Conservation (phyloP, 164 flowering plant genomes). For the Taxillus chinensis region DNA sequence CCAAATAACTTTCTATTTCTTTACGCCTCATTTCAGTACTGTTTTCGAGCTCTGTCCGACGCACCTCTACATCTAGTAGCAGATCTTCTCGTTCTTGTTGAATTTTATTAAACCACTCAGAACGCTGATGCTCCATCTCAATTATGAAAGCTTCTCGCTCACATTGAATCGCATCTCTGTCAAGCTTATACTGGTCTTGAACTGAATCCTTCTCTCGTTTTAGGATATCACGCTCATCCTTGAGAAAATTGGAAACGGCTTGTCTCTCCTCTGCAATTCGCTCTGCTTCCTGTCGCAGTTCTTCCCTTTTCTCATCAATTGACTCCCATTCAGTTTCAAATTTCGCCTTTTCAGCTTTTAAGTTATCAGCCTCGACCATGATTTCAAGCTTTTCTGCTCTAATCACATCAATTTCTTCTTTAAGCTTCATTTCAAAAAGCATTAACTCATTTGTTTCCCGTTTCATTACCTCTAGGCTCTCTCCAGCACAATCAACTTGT, state of each 20-base stretch:
- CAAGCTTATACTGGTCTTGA: slow-evolving; percentile 48
- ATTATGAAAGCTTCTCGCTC: slow-evolving; percentile 64
- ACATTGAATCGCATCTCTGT: slow-evolving; percentile 46
- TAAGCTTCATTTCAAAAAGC: slow-evolving; percentile 59
- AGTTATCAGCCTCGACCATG: slow-evolving; percentile 54
- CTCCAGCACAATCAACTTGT: slow-evolving; percentile 42
- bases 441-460: slow-evolving; percentile 57
- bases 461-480: slow-evolving; percentile 47
- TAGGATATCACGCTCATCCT: slow-evolving; percentile 71
- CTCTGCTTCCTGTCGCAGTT: slow-evolving; percentile 53
- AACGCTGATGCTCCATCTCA: slow-evolving; percentile 56
- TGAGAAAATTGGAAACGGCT: slow-evolving; percentile 40
- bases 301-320: slow-evolving; percentile 84
- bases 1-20: slow-evolving; percentile 61
- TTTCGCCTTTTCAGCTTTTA: slow-evolving; percentile 73
- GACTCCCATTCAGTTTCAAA: slow-evolving; percentile 88
- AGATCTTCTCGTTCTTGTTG: slow-evolving; percentile 69
- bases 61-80: slow-evolving; percentile 60
- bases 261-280: slow-evolving; percentile 49
- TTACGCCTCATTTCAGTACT: slow-evolving; percentile 54
- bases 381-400: slow-evolving; percentile 64
- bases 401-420: slow-evolving; percentile 76
- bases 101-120: slow-evolving; percentile 74
- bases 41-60: slow-evolving; percentile 62
- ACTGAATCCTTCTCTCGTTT: slow-evolving; percentile 57